Conservation (phyloP, 345 rosid genomes). For the Syzygium grande region DNA sequence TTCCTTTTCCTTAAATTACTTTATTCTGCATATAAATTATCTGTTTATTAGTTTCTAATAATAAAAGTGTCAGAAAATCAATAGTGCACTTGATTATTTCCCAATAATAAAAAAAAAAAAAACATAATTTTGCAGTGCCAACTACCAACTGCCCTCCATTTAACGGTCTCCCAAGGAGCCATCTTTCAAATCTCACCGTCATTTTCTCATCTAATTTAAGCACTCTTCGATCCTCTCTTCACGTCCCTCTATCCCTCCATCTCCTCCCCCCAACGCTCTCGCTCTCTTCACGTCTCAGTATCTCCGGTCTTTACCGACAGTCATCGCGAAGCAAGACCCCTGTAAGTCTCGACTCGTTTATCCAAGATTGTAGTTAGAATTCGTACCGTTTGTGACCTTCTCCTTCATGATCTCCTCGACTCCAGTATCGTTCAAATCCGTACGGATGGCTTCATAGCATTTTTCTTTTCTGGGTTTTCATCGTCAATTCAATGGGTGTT, state of each 20-base stretch:
- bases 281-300: not conserved
- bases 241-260: not conserved
- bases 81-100: not conserved
- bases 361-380: not conserved
- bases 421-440: not conserved
- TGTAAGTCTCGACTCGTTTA: not conserved
- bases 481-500: not conserved
- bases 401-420: not conserved
- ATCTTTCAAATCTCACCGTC: not conserved
- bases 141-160: not conserved
- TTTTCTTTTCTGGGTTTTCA: not conserved
- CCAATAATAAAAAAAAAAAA: not conserved
- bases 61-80: not conserved
- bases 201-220: not conserved
- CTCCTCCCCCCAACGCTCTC: not conserved
- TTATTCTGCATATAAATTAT: too few species aligned
- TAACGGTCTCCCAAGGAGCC: not conserved
- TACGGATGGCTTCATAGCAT: not conserved
- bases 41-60: too few species aligned
- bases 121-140: not conserved
- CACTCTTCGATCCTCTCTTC: too few species aligned
- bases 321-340: not conserved
- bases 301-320: not conserved
- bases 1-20: too few species aligned
- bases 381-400: not conserved